Evolutionary conservation across 2,329 filamentous ascomycete genomes (phyloP).

Genomic region (Botrytis cinerea): DNA sequence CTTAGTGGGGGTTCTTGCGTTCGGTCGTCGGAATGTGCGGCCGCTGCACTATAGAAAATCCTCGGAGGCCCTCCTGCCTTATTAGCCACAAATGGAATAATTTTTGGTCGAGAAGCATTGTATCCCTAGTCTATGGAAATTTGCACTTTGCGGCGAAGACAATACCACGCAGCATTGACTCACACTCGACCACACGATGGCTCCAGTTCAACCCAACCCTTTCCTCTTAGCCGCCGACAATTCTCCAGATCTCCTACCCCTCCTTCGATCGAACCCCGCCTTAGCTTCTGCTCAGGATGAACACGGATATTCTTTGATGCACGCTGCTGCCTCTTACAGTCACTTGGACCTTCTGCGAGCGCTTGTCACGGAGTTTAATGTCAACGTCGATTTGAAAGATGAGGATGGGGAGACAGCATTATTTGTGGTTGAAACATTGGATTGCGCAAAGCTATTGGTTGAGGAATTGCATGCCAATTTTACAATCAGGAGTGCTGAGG

Average conservation of each 20-base stretch:
- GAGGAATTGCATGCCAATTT: conserved; percentile 78
- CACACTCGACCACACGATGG: conserved; percentile 22
- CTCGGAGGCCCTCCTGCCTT: not conserved
- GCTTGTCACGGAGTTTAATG: conserved; percentile 74
- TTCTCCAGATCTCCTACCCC: conserved; percentile 68
- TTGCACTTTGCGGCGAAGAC: not conserved
- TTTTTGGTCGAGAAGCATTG: not conserved
- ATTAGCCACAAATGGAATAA: not conserved
- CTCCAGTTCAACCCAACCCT: conserved; percentile 52
- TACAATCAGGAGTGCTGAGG: conserved; percentile 67
- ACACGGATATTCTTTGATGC: conserved; percentile 90
- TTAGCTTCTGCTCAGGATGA: conserved; percentile 81
- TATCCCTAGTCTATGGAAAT: not conserved
- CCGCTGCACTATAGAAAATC: conserved; percentile 3
- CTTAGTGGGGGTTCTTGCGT: not conserved
- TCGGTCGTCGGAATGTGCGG: conserved; percentile 6
- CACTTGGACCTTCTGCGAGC: conserved; percentile 77
- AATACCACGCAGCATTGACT: not conserved
- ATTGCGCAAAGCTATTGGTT: conserved; percentile 75
- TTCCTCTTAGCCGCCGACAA: conserved; percentile 83
- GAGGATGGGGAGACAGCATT: conserved; percentile 94
- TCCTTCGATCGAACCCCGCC: conserved; percentile 72
- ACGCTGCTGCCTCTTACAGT: conserved; percentile 91
- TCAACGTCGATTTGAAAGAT: conserved; percentile 79
- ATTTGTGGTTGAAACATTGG: conserved; percentile 82